Percentiles rank a stretch among this genome's conserved stretches.
These are phyloP conservation scores for Eucalyptus victrix DNA, from an alignment of 345 rosid species.

Conservation along the genomic window DNA sequence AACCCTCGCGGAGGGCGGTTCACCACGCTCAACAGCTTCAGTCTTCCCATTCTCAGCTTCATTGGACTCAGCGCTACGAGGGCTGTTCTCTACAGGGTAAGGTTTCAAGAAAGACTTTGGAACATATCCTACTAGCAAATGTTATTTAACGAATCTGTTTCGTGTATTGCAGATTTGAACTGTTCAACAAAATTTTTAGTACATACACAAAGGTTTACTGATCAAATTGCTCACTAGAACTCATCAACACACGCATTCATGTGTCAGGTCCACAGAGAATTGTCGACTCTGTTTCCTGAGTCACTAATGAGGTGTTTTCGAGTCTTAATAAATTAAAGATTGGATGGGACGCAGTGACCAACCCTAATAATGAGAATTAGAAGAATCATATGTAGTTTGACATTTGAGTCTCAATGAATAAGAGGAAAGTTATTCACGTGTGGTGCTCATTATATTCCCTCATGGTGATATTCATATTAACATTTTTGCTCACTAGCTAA, in stretches of 20 bases:
- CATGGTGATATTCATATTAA: not conserved
- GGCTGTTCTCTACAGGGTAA: slow-evolving; percentile 27
- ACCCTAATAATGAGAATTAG: not conserved
- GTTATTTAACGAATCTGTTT: not conserved
- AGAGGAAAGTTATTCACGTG: not conserved
- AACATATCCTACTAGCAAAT: not conserved
- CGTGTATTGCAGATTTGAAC: not conserved
- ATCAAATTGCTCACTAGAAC: not conserved
- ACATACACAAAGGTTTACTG: not conserved
- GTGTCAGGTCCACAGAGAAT: not conserved
- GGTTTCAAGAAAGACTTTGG: not conserved
- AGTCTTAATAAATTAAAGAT: not conserved
- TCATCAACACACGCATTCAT: not conserved
- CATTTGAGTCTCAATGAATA: not conserved
- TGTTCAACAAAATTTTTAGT: not conserved
- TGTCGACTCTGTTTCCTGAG: not conserved
- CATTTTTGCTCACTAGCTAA: not conserved
- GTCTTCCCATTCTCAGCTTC: slow-evolving; percentile 38
- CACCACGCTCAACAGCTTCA: slow-evolving; percentile 34
- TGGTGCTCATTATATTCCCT: not conserved
- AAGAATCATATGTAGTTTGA: not conserved
- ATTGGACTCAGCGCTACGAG: slow-evolving; percentile 43
- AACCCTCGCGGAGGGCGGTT: slow-evolving; percentile 58
- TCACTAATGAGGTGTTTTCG: not conserved
- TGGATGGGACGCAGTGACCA: not conserved